A percentile compares a stretch with the other conserved stretches of the same genome.
Evolutionary conservation across 2,329 filamentous ascomycete species (phyloP).

Genomic region (Botrytis fragariae): DNA sequence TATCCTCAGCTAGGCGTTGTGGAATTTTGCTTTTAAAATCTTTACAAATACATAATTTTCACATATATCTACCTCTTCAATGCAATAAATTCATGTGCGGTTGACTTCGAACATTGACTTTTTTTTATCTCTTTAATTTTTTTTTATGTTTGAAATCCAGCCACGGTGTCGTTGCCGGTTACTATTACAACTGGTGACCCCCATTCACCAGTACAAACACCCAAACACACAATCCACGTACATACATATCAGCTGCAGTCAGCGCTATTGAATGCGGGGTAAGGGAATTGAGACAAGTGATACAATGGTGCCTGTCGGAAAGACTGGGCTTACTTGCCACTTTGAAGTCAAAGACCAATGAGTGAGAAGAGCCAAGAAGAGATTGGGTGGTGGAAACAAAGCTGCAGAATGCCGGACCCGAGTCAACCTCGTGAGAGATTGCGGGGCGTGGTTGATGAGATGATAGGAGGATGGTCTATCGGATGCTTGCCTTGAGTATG

Average conservation of each 20-base stretch:
- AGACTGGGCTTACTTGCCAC: not conserved
- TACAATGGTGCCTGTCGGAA: not conserved
- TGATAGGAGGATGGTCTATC: not conserved
- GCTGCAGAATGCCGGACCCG: slow-evolving; percentile 5
- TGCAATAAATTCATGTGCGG: not conserved
- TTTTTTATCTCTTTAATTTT: not conserved
- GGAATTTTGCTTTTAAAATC: not conserved
- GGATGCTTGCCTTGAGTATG: not conserved
- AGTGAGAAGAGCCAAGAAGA: not conserved
- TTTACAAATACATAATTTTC: not conserved
- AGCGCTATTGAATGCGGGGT: slow-evolving; percentile 8
- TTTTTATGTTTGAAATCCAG: not conserved
- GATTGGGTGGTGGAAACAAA: not conserved
- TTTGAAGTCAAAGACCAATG: not conserved
- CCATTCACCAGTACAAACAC: not conserved
- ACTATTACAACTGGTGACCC: not conserved
- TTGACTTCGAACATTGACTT: not conserved
- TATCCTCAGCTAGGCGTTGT: slow-evolving; percentile 10
- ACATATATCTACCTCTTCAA: not conserved
- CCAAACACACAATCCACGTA: not conserved
- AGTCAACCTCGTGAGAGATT: not conserved
- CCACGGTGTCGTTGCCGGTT: not conserved
- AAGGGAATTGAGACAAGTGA: not conserved
- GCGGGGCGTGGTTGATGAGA: not conserved
- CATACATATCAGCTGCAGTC: not conserved